Conservation (phyloP, 2,329 filamentous ascomycete species). For the Claviceps monticola region DNA sequence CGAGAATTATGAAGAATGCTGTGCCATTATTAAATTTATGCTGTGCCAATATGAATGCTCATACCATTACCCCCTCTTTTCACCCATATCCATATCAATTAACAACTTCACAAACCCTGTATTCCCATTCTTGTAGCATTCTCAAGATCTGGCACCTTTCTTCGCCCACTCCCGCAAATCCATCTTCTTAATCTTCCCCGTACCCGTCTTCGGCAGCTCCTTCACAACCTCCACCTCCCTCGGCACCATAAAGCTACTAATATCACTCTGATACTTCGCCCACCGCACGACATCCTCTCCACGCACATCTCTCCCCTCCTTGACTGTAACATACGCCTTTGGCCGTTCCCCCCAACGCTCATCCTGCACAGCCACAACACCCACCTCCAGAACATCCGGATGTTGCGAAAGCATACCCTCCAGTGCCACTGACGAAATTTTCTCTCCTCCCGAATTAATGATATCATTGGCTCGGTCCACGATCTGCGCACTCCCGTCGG, state of each 20-base stretch:
- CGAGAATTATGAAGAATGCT: no score
- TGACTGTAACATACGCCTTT: slow-evolving; percentile 81
- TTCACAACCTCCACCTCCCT: slow-evolving; percentile 61
- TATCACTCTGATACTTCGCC: slow-evolving; percentile 67
- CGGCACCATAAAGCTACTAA: slow-evolving; percentile 83
- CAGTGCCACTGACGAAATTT: slow-evolving; percentile 86
- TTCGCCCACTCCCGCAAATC: slow-evolving; percentile 71
- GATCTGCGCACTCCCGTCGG: slow-evolving; percentile 83
- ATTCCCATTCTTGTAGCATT: background rate
- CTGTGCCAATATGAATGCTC: no score
- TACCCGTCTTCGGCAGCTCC: slow-evolving; percentile 92
- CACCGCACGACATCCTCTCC: slow-evolving; percentile 63
- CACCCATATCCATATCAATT: background rate
- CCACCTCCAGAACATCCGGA: slow-evolving; percentile 78
- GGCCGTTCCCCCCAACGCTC: slow-evolving; percentile 93
- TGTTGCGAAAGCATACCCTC: slow-evolving; percentile 84
- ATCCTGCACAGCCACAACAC: slow-evolving; percentile 77
- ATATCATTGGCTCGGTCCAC: slow-evolving; percentile 93
- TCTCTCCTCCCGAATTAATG: slow-evolving; percentile 94
- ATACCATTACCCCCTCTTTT: background rate
- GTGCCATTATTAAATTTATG: no score
- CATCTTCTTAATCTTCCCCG: slow-evolving; percentile 94
- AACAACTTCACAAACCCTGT: background rate
- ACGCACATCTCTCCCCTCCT: slow-evolving; percentile 38
- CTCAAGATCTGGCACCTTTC: slow-evolving; percentile 10